Evolutionary conservation across 2,329 filamentous ascomycete genomes (phyloP).

Genomic region (Microcyclosporella mali): DNA sequence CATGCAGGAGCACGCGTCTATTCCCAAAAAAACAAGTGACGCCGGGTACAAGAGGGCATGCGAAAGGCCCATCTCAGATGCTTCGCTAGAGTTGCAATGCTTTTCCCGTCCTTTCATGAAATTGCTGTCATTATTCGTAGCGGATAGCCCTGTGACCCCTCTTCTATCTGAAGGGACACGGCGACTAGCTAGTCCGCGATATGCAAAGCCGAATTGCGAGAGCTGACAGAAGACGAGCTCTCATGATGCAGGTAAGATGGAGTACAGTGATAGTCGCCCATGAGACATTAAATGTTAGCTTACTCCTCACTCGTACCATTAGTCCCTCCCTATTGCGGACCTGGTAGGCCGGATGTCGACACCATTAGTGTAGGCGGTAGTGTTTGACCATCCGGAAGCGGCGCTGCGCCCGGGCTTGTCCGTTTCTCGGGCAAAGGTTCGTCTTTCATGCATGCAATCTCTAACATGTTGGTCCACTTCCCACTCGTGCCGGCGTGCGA

Average conservation of each 20-base stretch:
- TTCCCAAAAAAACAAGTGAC: too few species aligned
- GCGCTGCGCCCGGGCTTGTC: slow-evolving; percentile 2
- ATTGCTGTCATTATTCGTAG: background rate
- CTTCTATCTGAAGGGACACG: background rate
- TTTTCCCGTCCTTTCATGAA: background rate
- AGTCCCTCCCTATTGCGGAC: slow-evolving; percentile 2
- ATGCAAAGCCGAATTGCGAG: too few species aligned
- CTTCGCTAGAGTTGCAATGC: background rate
- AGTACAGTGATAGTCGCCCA: background rate
- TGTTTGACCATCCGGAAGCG: background rate
- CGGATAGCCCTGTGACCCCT: background rate
- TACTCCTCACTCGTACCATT: background rate
- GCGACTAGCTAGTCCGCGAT: background rate
- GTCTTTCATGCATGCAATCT: slow-evolving; percentile 94
- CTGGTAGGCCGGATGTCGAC: slow-evolving; percentile 18
- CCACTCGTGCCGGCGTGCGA: slow-evolving; percentile 93
- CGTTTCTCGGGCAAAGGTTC: slow-evolving; percentile 55
- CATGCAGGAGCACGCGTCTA: too few species aligned
- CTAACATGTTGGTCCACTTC: slow-evolving; percentile 98
- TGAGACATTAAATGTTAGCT: slow-evolving; percentile 1
- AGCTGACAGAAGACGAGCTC: background rate
- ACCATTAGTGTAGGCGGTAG: slow-evolving; percentile 25
- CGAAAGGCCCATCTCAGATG: too few species aligned
- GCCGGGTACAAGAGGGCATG: too few species aligned
- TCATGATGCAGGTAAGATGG: background rate